Evolutionary conservation across 2,329 filamentous ascomycete genomes (phyloP), one percentile per base, ranked within the genome.

Genomic region (Tothia fuscella): DNA sequence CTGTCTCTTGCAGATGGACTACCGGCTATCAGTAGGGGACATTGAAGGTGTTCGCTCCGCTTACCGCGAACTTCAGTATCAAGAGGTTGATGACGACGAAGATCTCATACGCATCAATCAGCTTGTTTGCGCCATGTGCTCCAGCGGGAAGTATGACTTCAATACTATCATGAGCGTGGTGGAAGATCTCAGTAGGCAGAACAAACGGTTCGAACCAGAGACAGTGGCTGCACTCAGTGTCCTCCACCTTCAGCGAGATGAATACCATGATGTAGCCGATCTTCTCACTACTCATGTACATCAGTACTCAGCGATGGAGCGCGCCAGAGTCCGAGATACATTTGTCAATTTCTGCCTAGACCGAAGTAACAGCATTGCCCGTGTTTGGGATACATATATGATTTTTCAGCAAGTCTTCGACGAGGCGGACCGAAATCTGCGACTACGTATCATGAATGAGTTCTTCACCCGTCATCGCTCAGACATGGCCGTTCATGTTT

Each of bases 401-500:
- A 67, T 80, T n/a, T 52, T 77, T 30, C 66, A 66, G 25, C 56
- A 70, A n/a, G 64, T 70, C 7, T 78, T 80, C 48, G 63, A 69
- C 54, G 82, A 68, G 60, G 80, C 80, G 1, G 68, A 74, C n/a
- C 68, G 76, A 5, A 65, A 70, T 2, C 68, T 74, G 38, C 80
- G 89, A 7, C 76, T 79, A 12, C 61, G 69, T 20, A 67, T 95
- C 33, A 93, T 98, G 83, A 71, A 79, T 17, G 68, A 73, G 17
- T 95, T 96, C 62, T 93, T 93, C 55, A 64, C 70, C 6, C 79
- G 86, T 29, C 71, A 74, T 21, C 77, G 87, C 9, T 71, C 84
- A 10, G 88, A 96, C 53, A 87, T 95, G 72, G 88, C 84, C 3
- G 78, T 77, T 35, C 72, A 87, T 47, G 78, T 93, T 25, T 95